phyloP scores from a whole-genome alignment of 139 green algal genomes.

The Desmodesmus armatus region DNA sequence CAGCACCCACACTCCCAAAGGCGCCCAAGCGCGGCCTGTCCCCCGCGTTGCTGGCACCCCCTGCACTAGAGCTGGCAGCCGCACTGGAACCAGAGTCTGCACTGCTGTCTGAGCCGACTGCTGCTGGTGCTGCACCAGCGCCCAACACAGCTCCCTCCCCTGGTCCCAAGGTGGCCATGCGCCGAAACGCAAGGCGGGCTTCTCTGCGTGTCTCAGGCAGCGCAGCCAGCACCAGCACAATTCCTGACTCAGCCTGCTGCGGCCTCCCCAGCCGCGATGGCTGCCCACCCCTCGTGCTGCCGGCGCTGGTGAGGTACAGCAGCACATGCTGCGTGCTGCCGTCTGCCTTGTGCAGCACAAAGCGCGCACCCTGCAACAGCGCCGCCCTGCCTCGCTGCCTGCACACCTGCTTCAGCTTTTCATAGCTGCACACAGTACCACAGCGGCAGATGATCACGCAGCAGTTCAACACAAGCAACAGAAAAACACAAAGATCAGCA shows the following conservation, averaged over 20 bases:
- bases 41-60: too few species aligned
- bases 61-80: too few species aligned
- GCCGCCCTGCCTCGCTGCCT: background rate
- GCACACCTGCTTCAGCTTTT: background rate
- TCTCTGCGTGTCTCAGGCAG: background rate
- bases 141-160: background rate
- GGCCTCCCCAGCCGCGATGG: background rate
- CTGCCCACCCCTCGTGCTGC: background rate
- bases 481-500: background rate
- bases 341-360: constrained; percentile 1
- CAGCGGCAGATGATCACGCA: background rate
- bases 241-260: background rate
- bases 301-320: constrained; percentile 25
- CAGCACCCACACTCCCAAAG: too few species aligned
- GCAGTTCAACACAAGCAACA: background rate
- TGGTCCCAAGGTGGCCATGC: background rate
- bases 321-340: constrained; percentile 10
- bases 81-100: background rate
- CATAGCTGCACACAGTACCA: background rate
- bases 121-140: background rate
- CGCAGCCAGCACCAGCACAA: background rate
- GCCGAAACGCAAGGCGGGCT: background rate
- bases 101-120: background rate
- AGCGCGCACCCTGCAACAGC: background rate
- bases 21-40: too few species aligned